A percentile compares a stretch with the other conserved stretches of the same genome.
phyloP scores from a whole-genome alignment of 768 basidiomycete genomes.

The Dacryopinax spathularia region DNA sequence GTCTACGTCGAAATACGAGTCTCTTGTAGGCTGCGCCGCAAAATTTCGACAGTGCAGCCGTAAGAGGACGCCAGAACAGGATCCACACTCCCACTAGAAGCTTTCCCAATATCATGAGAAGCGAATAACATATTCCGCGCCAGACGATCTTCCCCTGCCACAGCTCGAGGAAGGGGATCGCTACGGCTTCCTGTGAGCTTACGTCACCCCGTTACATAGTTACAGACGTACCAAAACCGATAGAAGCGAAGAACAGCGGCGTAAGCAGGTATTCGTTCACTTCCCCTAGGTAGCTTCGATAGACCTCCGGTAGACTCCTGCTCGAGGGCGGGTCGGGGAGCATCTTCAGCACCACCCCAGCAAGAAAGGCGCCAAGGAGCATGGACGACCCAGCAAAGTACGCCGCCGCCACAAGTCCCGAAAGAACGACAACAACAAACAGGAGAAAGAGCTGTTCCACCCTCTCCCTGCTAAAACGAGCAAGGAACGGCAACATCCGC shows the following conservation, averaged over 20 bases:
- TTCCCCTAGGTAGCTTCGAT: slow-evolving; percentile 23
- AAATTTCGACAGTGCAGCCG: background rate
- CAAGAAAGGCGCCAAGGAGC: slow-evolving; percentile 48
- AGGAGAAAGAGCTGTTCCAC: slow-evolving; percentile 18
- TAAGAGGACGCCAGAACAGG: slow-evolving; percentile 10
- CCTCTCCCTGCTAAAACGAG: background rate
- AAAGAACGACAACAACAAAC: slow-evolving; percentile 27
- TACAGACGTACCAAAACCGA: slow-evolving; percentile 30
- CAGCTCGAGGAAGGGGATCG: slow-evolving; percentile 37
- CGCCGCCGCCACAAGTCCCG: slow-evolving; percentile 35
- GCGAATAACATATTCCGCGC: slow-evolving; percentile 42
- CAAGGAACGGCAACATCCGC: too few relatives aligned
- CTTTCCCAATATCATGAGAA: slow-evolving; percentile 46
- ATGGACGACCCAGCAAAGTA: slow-evolving; percentile 46
- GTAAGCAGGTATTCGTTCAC: slow-evolving; percentile 33
- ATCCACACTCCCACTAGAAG: slow-evolving; percentile 34
- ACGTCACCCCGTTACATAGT: background rate
- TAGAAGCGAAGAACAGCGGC: slow-evolving; percentile 53
- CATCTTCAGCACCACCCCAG: slow-evolving; percentile 36
- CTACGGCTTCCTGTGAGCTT: slow-evolving; percentile 7
- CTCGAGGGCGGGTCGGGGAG: slow-evolving; percentile 11
- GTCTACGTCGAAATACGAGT: slow-evolving; percentile 14
- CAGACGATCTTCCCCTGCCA: slow-evolving; percentile 32
- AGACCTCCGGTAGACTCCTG: background rate
- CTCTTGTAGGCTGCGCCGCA: background rate